A percentile compares a stretch with the other conserved stretches of the same genome.
These are phyloP conservation scores for Saccharomycopsis malanga DNA, from an alignment of 805 yeast species.

Conservation along the genomic window DNA sequence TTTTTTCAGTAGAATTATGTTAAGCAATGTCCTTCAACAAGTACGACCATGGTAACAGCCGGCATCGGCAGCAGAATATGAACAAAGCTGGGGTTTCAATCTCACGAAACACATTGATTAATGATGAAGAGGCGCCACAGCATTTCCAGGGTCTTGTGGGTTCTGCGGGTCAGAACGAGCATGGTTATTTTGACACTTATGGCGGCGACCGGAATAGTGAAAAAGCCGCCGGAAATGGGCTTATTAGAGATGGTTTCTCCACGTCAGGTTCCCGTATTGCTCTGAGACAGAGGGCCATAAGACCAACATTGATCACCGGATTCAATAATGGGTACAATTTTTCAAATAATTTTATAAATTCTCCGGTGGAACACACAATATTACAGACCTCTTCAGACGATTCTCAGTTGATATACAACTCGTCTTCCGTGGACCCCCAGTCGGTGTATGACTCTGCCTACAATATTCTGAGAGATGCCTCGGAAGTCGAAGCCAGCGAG, in stretches of 20 bases:
- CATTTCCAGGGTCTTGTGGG: too few relatives aligned
- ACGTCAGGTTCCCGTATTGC: too few relatives aligned
- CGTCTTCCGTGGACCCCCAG: background rate
- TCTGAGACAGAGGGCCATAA: too few relatives aligned
- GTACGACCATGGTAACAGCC: background rate
- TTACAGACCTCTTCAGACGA: background rate
- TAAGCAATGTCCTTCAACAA: slow-evolving; percentile 2
- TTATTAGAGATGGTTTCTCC: too few relatives aligned
- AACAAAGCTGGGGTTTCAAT: background rate
- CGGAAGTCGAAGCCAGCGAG: background rate
- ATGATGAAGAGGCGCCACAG: background rate
- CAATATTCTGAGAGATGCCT: too few relatives aligned
- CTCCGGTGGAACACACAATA: slow-evolving; percentile 11
- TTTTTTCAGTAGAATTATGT: background rate
- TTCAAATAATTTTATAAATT: slow-evolving; percentile 19
- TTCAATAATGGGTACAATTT: slow-evolving; percentile 20
- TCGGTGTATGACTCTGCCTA: too few relatives aligned
- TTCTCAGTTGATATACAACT: background rate
- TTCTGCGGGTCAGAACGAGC: too few relatives aligned
- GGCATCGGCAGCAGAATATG: background rate
- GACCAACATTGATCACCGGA: slow-evolving; percentile 20
- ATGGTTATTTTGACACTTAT: too few relatives aligned
- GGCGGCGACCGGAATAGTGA: too few relatives aligned
- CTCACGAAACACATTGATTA: background rate
- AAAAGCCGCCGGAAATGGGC: too few relatives aligned